Evolutionary conservation across 345 rosid genomes (phyloP), one percentile per base, ranked within the genome.

Genomic region (Ceriops zippeliana): DNA sequence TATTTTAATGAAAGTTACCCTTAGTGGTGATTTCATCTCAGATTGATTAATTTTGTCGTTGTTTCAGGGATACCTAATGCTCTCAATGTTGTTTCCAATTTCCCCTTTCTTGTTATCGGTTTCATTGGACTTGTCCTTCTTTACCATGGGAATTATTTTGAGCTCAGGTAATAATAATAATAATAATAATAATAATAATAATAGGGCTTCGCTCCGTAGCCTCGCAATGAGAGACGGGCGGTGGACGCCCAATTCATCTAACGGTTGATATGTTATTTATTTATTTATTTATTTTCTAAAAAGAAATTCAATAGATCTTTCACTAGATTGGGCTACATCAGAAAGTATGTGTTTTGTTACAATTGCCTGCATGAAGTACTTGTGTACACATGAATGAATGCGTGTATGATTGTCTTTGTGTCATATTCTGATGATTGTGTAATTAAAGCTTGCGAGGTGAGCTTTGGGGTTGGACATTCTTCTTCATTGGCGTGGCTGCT

Each of bases 81-180:
- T 20, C 67, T 91, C 35, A 85, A 93, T 66, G 98, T 93, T 61
- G 70, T 93, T 62, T 93, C 97, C 26, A 93, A 93, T 80, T 91
- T 93, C 58, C 98, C 98, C 19, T 91, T 93, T 86, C 90, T 93
- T 71, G 84, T 91, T 46, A 73, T 91, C 53, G 98, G 98, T 31
- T 70, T 91, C 5, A 22, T 86, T 16, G 97, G 98, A 58, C 91
- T 93, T 74, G 80, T 89, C 24, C 89, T 93, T 68, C 89, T 93
- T 85, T 82, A 32, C 77, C 81, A 83, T 73, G 84, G 87, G 58
- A 86, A 91, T 72, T 91, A 83, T 75, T 91, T 93, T 73, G 75
- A 77, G 71, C 80, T 93, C 49, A 83, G 92, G 98, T 82, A 73
- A 31, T 63, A 56, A 20, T 63, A 20, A 31, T 31, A 31, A 31